These are phyloP conservation scores for Vachellia collinsii DNA, from an alignment of 306 rosid genomes.

Conservation along the genomic window DNA sequence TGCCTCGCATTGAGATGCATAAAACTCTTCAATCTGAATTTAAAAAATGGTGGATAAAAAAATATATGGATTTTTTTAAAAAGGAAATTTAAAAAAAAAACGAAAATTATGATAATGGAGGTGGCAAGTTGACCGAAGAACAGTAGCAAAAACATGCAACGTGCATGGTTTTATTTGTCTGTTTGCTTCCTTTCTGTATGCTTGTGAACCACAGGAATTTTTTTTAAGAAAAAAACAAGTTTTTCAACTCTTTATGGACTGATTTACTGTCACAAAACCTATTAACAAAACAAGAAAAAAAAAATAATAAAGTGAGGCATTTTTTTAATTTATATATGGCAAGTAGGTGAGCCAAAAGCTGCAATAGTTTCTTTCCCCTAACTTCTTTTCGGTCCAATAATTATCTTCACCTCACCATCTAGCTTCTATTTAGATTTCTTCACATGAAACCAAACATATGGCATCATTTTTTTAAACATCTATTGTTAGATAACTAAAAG, in stretches of 20 bases:
- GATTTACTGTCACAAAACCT: not conserved
- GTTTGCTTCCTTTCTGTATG: not conserved
- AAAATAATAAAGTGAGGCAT: not conserved
- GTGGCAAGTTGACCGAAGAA: not conserved
- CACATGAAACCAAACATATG: not conserved
- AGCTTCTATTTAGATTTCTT: not conserved
- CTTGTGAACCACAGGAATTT: not conserved
- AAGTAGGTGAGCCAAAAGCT: not conserved
- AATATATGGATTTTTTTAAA: too few relatives aligned
- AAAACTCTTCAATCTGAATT: too few relatives aligned
- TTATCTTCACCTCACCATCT: not conserved
- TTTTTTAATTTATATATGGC: not conserved
- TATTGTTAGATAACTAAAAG: too few relatives aligned
- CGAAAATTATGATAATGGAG: not conserved
- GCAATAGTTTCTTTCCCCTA: not conserved
- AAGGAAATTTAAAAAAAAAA: too few relatives aligned
- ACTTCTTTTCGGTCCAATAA: not conserved
- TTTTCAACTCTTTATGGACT: not conserved
- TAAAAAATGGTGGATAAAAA: too few relatives aligned
- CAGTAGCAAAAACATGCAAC: not conserved
- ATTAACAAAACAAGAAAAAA: not conserved
- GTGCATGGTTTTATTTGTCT: conserved; percentile 11
- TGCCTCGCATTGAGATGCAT: too few relatives aligned
- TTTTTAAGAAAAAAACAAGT: not conserved
- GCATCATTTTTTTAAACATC: not conserved